phyloP scores from a whole-genome alignment of 768 basidiomycete species.

The Cubamyces lactineus region DNA sequence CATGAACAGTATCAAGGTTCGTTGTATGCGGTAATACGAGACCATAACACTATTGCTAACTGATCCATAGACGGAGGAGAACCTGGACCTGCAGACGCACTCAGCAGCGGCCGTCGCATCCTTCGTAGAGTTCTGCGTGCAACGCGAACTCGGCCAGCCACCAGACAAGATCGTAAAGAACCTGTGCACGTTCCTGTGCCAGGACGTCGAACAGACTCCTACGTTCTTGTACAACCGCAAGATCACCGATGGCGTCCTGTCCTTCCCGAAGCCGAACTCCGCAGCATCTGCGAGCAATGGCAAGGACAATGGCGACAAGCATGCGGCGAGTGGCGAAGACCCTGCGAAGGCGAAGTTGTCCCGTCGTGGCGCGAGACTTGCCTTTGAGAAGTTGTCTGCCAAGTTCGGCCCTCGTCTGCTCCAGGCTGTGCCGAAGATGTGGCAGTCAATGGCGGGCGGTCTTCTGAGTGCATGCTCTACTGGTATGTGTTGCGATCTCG shows the following conservation, averaged over 20 bases:
- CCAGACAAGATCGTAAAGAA: constrained; percentile 98
- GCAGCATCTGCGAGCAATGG: constrained; percentile 30
- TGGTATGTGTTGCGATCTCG: constrained; percentile 49
- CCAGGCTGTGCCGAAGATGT: constrained; percentile 87
- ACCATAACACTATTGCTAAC: background rate
- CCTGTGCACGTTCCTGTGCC: constrained; percentile 94
- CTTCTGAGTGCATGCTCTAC: constrained; percentile 66
- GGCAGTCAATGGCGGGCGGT: constrained; percentile 89
- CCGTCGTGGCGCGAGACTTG: constrained; percentile 82
- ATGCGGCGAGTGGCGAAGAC: constrained; percentile 55
- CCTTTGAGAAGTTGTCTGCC: constrained; percentile 76
- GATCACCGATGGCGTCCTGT: constrained; percentile 72
- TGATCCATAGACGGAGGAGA: constrained; percentile 77
- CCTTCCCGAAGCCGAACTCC: constrained; percentile 56
- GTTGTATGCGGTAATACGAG: constrained; percentile 21
- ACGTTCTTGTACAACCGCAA: constrained; percentile 76
- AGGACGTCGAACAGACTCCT: constrained; percentile 87
- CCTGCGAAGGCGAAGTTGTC: constrained; percentile 67
- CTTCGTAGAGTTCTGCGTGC: constrained; percentile 85
- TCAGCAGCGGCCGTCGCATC: constrained; percentile 85
- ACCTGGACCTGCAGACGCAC: constrained; percentile 83
- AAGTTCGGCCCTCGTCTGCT: constrained; percentile 77
- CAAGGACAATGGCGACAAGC: constrained; percentile 49
- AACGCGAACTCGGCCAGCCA: constrained; percentile 75
- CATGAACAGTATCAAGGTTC: constrained; percentile 96